phyloP scores from a whole-genome alignment of 2,329 filamentous ascomycete species.

The Beauveria sp. region DNA sequence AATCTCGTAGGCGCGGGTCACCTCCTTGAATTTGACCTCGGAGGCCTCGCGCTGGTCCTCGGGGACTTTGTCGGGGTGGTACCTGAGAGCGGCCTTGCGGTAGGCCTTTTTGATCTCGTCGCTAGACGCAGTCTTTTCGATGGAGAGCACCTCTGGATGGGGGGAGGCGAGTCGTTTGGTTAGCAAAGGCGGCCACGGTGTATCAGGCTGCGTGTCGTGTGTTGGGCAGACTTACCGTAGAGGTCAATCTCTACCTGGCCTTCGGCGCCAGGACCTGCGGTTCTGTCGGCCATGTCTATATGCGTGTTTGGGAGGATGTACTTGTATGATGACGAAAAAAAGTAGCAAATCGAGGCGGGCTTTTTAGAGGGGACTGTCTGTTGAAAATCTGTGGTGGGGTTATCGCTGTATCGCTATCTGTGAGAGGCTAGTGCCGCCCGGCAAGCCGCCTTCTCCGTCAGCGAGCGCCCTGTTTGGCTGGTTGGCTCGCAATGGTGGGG shows the following conservation, averaged over 20 bases:
- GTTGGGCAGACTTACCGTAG: conserved; percentile 38
- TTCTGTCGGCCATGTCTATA: conserved; percentile 7
- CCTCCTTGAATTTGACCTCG: conserved; percentile 85
- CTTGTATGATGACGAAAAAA: conserved; percentile 1
- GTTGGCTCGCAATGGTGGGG: background rate
- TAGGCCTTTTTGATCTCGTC: conserved; percentile 93
- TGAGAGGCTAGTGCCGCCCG: background rate
- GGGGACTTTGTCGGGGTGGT: conserved; percentile 93
- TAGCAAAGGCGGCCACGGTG: background rate
- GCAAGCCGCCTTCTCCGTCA: background rate
- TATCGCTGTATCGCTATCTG: conserved; percentile 1
- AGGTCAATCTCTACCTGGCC: conserved; percentile 46
- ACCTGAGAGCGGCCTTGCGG: conserved; percentile 81
- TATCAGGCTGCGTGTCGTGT: background rate
- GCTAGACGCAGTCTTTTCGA: conserved; percentile 63
- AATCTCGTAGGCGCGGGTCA: conserved; percentile 95
- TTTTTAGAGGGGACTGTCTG: conserved; percentile 6
- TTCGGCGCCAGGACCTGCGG: conserved; percentile 4
- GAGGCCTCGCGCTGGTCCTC: conserved; percentile 77
- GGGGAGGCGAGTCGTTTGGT: conserved; percentile 10
- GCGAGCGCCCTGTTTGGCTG: background rate
- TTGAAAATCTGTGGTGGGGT: conserved; percentile 14
- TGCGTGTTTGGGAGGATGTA: background rate
- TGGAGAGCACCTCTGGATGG: conserved; percentile 64
- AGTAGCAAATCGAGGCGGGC: background rate